phyloP scores from a whole-genome alignment of 192 early-diverging fungal genomes.

The Coemansia sp. region DNA sequence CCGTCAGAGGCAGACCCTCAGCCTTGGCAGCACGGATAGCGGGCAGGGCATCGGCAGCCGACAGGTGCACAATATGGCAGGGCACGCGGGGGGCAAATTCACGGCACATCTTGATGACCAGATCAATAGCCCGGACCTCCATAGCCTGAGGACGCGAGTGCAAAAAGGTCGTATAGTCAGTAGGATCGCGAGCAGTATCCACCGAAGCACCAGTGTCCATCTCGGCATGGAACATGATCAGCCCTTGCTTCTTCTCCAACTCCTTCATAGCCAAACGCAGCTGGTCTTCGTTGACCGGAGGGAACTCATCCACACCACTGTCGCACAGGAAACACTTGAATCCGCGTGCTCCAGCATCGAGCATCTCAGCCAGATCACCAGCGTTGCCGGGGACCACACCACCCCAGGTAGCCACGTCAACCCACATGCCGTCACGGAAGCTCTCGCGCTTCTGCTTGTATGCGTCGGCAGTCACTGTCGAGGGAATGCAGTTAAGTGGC shows the following conservation, averaged over 20 bases:
- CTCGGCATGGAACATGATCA: constrained; percentile 81
- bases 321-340: constrained; percentile 87
- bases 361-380: constrained; percentile 59
- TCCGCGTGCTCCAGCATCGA: constrained; percentile 66
- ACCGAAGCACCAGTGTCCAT: constrained; percentile 48
- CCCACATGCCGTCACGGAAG: constrained; percentile 66
- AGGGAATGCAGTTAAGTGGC: constrained; percentile 86
- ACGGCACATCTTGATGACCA: constrained; percentile 64
- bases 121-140: constrained; percentile 71
- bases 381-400: constrained; percentile 75
- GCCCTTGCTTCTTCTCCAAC: constrained; percentile 51
- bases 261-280: constrained; percentile 65
- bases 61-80: constrained; percentile 79
- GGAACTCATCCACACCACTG: constrained; percentile 81
- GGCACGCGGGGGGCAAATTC: constrained; percentile 64
- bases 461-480: constrained; percentile 69
- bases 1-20: constrained; percentile 66
- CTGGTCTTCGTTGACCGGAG: constrained; percentile 68
- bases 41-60: constrained; percentile 70
- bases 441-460: constrained; percentile 62
- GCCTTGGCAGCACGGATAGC: constrained; percentile 67
- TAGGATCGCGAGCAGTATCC: constrained; percentile 49
- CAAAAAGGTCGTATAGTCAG: constrained; percentile 64
- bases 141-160: constrained; percentile 65
- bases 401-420: constrained; percentile 77